Base-by-base conservation (phyloP, 495 filamentous ascomycete species). In the Hypoxylon lienhwacheense region DNA sequence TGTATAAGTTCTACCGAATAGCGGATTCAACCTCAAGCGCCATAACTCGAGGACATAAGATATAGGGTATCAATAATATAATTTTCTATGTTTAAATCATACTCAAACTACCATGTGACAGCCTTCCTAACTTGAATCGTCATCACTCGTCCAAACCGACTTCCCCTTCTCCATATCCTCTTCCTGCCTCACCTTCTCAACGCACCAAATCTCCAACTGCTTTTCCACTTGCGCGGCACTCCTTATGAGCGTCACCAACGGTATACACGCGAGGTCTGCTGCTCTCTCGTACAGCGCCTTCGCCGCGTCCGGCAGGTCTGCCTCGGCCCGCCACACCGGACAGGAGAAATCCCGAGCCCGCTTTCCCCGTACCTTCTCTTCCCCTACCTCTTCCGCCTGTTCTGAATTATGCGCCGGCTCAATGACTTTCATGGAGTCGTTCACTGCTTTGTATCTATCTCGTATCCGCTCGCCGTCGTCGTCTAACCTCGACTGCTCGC, bases 311-410 rank as follows among this genome's bases (percentile, higher is more conserved):
- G 79, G 71, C 31, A 90, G 68, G 24, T 87, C 80, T 7, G 80
- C 75, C 53, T 74, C 72, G 16, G 59, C 74, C 32, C 80, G 72
- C 69, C 83, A 88, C 7, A 78, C 72, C 53, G 70, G 73, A 53
- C 86, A 88, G 26, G 70, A 67, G 26, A 71, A 67, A 14, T 75
- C 74, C 34, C 84, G 84, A 5, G 81, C 78, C 26, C 77, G 71
- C 8, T 64, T 65, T 15, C 73, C 64, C 20, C 57, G 63, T 12
- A 70, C 63, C 15, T 53, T 40, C 16, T 58, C 44, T 16, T 47
- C 25, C 10, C 61, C 59, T 10, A 68, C 66, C n/a, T n/a, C n/a
- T n/a, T n/a, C n/a, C n/a, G n/a, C n/a, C n/a, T n/a, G n/a, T n/a
- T n/a, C n/a, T 1, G 58, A 58, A 10, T 68, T 65, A 2, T 57